Conservation (phyloP, 148 eudicot species). For the Chenopodium quinoa region DNA sequence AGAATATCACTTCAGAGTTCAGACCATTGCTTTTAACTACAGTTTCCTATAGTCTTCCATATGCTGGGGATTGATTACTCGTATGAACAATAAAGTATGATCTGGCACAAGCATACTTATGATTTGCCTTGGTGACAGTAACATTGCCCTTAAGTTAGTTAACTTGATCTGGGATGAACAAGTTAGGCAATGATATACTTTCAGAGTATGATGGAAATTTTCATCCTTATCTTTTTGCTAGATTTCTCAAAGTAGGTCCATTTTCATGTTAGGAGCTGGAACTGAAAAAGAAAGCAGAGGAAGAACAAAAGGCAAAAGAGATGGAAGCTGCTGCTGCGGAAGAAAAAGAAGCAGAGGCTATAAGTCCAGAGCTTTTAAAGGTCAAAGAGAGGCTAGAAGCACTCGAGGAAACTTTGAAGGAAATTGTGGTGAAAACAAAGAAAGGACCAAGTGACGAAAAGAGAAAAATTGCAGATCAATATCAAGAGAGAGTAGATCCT, state of each 20-base stretch:
- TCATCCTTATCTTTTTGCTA: not conserved
- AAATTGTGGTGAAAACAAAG: slow-evolving; percentile 59
- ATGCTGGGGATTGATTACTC: not conserved
- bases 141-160: not conserved
- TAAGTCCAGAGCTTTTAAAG: slow-evolving; percentile 46
- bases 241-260: not conserved
- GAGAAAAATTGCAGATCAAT: slow-evolving; percentile 22
- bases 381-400: slow-evolving; percentile 69
- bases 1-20: not conserved
- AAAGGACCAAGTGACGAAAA: slow-evolving; percentile 31
- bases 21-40: not conserved
- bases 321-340: slow-evolving; percentile 46
- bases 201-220: not conserved
- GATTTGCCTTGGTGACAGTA: not conserved
- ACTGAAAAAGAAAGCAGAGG: slow-evolving; percentile 66
- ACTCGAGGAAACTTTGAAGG: slow-evolving; percentile 63
- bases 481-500: slow-evolving; percentile 25
- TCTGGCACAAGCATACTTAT: not conserved
- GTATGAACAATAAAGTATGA: not conserved
- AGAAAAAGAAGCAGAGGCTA: slow-evolving; percentile 36
- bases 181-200: not conserved
- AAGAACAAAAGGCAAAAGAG: slow-evolving; percentile 57
- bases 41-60: not conserved
- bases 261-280: slow-evolving; percentile 55
- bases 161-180: not conserved